phyloP scores from a whole-genome alignment of 148 eudicot species.

The Salicornia ramosissima region DNA sequence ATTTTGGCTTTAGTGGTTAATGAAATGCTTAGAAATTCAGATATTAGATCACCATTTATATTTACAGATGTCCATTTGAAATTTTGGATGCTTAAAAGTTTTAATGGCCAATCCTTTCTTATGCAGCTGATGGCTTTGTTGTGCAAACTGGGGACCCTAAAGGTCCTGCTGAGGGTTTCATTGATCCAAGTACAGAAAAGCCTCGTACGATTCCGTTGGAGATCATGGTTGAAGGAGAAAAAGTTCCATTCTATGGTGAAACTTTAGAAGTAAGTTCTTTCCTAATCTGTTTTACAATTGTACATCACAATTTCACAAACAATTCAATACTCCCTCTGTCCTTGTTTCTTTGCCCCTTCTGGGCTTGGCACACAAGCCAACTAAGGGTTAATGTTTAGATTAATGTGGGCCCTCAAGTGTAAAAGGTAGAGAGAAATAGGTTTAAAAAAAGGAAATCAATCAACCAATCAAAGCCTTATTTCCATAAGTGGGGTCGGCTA shows the following conservation, averaged over 20 bases:
- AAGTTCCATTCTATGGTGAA: constrained; percentile 75
- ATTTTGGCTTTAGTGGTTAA: neutral
- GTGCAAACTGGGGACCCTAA: constrained; percentile 99
- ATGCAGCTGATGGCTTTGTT: constrained; percentile 97
- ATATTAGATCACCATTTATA: neutral
- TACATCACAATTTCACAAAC: neutral
- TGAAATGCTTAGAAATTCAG: neutral
- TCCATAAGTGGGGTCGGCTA: too few species aligned
- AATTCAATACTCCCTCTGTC: neutral
- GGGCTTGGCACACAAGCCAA: too few species aligned
- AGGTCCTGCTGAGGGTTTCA: constrained; percentile 97
- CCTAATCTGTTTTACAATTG: neutral
- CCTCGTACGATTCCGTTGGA: constrained; percentile 88
- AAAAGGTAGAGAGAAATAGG: too few species aligned
- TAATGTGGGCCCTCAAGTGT: too few species aligned
- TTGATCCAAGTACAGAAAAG: constrained; percentile 97
- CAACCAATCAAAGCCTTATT: too few species aligned
- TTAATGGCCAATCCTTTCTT: constrained; percentile 1
- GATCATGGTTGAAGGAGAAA: constrained; percentile 85
- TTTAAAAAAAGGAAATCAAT: too few species aligned
- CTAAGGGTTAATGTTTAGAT: too few species aligned
- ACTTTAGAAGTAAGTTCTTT: constrained; percentile 82
- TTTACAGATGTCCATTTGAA: neutral
- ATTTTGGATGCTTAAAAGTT: neutral
- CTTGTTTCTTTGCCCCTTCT: too few species aligned